phyloP scores from a whole-genome alignment of 306 rosid species.

The Trifolium fragiferum region DNA sequence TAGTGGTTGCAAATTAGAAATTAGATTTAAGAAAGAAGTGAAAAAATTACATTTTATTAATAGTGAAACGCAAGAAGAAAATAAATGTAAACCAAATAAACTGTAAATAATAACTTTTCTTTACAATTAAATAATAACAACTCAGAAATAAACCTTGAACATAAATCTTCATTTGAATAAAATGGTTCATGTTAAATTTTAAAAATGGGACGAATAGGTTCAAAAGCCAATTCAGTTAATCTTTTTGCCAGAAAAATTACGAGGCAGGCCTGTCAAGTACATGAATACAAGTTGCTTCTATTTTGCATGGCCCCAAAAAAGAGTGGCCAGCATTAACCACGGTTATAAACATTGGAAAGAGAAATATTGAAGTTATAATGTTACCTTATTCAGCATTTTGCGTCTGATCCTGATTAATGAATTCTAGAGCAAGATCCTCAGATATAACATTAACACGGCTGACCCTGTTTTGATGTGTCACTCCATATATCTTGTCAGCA shows the following conservation, averaged over 20 bases:
- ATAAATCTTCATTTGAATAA: background rate
- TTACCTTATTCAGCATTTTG: conserved; percentile 85
- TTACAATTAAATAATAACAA: background rate
- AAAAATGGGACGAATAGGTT: background rate
- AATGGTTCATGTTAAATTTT: background rate
- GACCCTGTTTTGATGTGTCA: conserved; percentile 91
- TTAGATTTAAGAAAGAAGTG: too few species aligned
- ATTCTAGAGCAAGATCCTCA: conserved; percentile 76
- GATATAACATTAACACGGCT: conserved; percentile 81
- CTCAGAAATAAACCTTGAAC: background rate
- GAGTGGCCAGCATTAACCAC: background rate
- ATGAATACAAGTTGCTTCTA: conserved; percentile 1
- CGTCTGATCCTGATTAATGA: conserved; percentile 87
- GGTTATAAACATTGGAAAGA: conserved; percentile 6
- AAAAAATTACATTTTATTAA: background rate
- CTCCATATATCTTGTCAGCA: conserved; percentile 90
- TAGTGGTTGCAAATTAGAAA: too few species aligned
- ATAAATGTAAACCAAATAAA: background rate
- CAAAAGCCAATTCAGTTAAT: conserved; percentile 1
- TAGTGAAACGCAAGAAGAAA: background rate
- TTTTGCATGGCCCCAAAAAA: conserved; percentile 18
- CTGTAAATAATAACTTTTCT: background rate
- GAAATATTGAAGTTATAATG: background rate
- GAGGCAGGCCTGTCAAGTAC: background rate
- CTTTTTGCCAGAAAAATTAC: background rate